Conservation (phyloP, 768 basidiomycete genomes). For the Leccinum rimulosum region DNA sequence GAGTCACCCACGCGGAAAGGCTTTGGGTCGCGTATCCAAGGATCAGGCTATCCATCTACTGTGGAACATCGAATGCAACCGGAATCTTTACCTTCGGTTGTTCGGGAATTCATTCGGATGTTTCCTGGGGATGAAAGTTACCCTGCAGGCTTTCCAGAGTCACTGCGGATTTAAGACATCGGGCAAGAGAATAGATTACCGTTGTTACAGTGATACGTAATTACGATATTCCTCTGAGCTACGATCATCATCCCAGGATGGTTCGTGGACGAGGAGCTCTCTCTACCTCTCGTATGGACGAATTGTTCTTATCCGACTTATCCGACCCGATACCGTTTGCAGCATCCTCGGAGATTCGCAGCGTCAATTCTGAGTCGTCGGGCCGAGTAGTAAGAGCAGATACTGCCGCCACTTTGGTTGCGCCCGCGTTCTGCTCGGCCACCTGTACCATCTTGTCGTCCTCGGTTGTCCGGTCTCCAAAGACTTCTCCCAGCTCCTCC, state of each 20-base stretch:
- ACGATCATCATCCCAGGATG: constrained; percentile 3
- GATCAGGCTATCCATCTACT: background rate
- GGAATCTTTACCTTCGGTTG: constrained; percentile 27
- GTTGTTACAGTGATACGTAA: background rate
- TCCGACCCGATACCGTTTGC: constrained; percentile 7
- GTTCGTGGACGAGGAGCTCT: constrained; percentile 7
- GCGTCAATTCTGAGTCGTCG: constrained; percentile 27
- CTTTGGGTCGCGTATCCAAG: constrained; percentile 3
- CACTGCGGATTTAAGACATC: constrained; percentile 18
- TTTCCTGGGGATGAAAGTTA: constrained; percentile 35
- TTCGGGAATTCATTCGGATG: constrained; percentile 33
- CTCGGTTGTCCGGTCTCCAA: constrained; percentile 37
- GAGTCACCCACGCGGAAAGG: constrained; percentile 11
- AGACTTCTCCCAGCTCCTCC: constrained; percentile 49
- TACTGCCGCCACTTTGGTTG: constrained; percentile 9
- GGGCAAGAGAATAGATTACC: background rate
- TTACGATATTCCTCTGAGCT: background rate
- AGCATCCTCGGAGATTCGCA: constrained; percentile 21
- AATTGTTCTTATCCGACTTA: constrained; percentile 24
- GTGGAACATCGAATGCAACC: background rate
- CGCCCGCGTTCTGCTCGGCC: constrained; percentile 14
- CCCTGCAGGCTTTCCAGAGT: constrained; percentile 34
- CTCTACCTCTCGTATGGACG: constrained; percentile 16
- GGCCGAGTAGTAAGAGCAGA: constrained; percentile 14
- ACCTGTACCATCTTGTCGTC: constrained; percentile 21